A percentile compares a stretch with the other conserved stretches of the same genome.
phyloP scores from a whole-genome alignment of 129 eudicot genomes.

The Sambucus nigra region DNA sequence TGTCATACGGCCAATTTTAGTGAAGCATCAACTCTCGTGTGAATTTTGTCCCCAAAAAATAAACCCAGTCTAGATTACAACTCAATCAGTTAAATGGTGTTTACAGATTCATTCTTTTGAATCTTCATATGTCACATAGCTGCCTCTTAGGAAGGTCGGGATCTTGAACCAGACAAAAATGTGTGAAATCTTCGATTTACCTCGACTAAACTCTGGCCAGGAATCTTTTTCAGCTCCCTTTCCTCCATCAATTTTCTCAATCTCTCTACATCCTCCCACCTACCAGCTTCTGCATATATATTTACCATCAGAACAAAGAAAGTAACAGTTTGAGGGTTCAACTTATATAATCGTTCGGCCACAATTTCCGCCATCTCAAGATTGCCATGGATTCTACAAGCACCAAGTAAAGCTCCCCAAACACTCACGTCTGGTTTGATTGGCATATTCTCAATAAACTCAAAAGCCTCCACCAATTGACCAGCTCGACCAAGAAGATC shows the following conservation, averaged over 20 bases:
- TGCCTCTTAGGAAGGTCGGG: not conserved
- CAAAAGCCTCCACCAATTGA: constrained; percentile 32
- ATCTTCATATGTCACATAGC: not conserved
- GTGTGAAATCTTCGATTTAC: constrained; percentile 12
- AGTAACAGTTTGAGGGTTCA: constrained; percentile 18
- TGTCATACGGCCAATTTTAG: not conserved
- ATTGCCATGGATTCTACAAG: constrained; percentile 46
- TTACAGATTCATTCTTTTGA: not conserved
- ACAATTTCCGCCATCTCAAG: constrained; percentile 33
- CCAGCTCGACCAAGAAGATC: constrained; percentile 49
- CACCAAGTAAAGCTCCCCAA: constrained; percentile 47
- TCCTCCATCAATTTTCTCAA: constrained; percentile 27
- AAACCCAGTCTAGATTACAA: not conserved
- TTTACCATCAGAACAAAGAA: constrained; percentile 21
- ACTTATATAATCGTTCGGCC: constrained; percentile 19
- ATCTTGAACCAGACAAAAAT: constrained; percentile 12
- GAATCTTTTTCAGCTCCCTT: constrained; percentile 21
- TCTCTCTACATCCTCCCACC: constrained; percentile 41
- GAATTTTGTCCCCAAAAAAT: not conserved
- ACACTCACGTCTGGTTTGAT: constrained; percentile 28
- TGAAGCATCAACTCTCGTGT: not conserved
- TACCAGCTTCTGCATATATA: constrained; percentile 37
- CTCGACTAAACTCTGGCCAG: constrained; percentile 29
- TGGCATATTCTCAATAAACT: constrained; percentile 34
- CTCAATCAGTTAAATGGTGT: not conserved